A percentile compares a stretch with the other conserved stretches of the same genome.
Conservation (phyloP, 2,329 filamentous ascomycete genomes). For the Ampelomyces quisqualis region DNA sequence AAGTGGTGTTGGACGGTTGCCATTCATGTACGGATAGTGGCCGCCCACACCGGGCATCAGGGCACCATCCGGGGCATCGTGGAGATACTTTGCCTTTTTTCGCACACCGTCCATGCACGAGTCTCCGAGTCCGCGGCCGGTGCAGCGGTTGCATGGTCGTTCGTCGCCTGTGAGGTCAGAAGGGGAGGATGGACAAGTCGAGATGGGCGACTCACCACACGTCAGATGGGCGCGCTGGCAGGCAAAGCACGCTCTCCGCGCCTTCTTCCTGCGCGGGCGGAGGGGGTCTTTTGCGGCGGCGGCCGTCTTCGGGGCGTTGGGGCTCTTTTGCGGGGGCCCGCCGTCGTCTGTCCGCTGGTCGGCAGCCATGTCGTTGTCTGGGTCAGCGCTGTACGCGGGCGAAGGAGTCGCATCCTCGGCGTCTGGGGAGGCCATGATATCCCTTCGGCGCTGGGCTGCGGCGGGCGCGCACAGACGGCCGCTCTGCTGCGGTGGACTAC, state of each 20-base stretch:
- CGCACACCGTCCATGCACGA: slow-evolving; percentile 93
- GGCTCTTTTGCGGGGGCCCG: slow-evolving; percentile 34
- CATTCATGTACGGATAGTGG: slow-evolving; percentile 60
- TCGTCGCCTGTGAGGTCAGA: slow-evolving; percentile 98
- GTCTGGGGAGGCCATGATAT: slow-evolving; percentile 54
- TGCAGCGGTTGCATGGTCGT: slow-evolving; percentile 87
- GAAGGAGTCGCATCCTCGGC: slow-evolving; percentile 51
- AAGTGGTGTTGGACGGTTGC: slow-evolving; percentile 47
- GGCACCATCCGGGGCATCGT: slow-evolving; percentile 89
- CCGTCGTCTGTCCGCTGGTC: slow-evolving; percentile 44
- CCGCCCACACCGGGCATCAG: slow-evolving; percentile 80
- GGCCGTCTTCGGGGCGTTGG: slow-evolving; percentile 36
- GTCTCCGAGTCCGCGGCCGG: slow-evolving; percentile 88
- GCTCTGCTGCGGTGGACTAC: slow-evolving; percentile 38
- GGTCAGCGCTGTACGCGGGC: slow-evolving; percentile 49
- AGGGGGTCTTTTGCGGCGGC: slow-evolving; percentile 79
- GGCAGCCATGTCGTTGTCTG: slow-evolving; percentile 48
- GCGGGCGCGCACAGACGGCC: slow-evolving; percentile 36
- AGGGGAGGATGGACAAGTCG: too few relatives aligned
- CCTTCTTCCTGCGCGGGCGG: slow-evolving; percentile 91
- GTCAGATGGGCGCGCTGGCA: slow-evolving; percentile 97
- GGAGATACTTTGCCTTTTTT: slow-evolving; percentile 98
- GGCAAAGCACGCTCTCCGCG: slow-evolving; percentile 89
- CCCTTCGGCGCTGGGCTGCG: slow-evolving; percentile 30
- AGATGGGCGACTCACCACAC: slow-evolving; percentile 94